phyloP scores from a whole-genome alignment of 306 rosid species.

The Medicago lupulina region DNA sequence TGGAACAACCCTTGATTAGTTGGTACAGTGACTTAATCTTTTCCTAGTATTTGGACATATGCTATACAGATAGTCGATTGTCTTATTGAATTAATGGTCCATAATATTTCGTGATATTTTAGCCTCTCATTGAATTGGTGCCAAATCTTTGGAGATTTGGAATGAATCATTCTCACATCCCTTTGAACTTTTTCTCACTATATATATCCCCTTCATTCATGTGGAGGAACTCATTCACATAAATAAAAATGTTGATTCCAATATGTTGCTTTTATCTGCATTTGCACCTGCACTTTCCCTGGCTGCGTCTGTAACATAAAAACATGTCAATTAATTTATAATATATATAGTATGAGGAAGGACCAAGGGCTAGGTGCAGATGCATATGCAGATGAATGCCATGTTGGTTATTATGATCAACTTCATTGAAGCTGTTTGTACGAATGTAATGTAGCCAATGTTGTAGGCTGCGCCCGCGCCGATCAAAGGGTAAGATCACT shows the following conservation, averaged over 20 bases:
- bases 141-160: neutral
- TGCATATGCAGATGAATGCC: constrained; percentile 72
- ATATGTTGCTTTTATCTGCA: constrained; percentile 77
- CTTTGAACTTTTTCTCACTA: constrained; percentile 9
- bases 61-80: constrained; percentile 20
- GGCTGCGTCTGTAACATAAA: neutral
- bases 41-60: constrained; percentile 27
- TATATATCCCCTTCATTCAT: constrained; percentile 2
- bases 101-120: constrained; percentile 10
- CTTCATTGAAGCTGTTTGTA: constrained; percentile 14
- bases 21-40: neutral
- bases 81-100: constrained; percentile 34
- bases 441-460: too few relatives aligned
- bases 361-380: constrained; percentile 62
- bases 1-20: neutral
- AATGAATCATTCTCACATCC: neutral
- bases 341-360: neutral
- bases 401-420: constrained; percentile 45
- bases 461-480: neutral
- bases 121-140: constrained; percentile 6
- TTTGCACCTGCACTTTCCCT: constrained; percentile 90
- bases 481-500: neutral
- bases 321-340: neutral
- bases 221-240: neutral
- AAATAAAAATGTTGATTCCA: constrained; percentile 35